Conservation (phyloP, 139 green algal species). For the Yamagishiella unicocca region DNA sequence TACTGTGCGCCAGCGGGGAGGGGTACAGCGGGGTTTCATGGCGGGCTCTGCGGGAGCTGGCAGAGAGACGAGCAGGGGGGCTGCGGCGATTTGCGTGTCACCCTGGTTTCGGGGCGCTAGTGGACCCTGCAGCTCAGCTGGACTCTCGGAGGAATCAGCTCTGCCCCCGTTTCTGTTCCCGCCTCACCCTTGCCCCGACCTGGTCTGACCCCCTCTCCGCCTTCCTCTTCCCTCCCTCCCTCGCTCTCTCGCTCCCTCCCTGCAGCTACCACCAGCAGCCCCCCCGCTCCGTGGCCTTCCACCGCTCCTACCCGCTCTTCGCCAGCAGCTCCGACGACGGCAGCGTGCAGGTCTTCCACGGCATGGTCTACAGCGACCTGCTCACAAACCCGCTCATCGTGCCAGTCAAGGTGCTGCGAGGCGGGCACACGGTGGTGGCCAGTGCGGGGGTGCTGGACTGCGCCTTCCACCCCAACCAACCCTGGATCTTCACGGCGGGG, state of each 20-base stretch:
- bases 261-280: conserved; percentile 81
- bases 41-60: too few relatives aligned
- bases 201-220: not conserved
- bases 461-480: conserved; percentile 95
- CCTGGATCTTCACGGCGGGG: conserved; percentile 96
- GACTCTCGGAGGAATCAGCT: too few relatives aligned
- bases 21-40: too few relatives aligned
- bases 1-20: too few relatives aligned
- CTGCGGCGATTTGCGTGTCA: too few relatives aligned
- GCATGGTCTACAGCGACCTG: conserved; percentile 96
- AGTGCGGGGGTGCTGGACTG: conserved; percentile 83
- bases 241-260: not conserved
- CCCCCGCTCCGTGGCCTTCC: conserved; percentile 86
- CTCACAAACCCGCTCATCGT: conserved; percentile 98
- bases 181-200: not conserved
- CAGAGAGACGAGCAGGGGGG: too few relatives aligned
- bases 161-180: too few relatives aligned
- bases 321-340: conserved; percentile 81
- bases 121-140: too few relatives aligned
- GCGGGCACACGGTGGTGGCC: conserved; percentile 63
- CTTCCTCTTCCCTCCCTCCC: not conserved
- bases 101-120: too few relatives aligned
- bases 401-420: conserved; percentile 82
- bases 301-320: conserved; percentile 89
- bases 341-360: conserved; percentile 93